phyloP scores from a whole-genome alignment of 2,329 filamentous ascomycete genomes.

The Didymella sp. region DNA sequence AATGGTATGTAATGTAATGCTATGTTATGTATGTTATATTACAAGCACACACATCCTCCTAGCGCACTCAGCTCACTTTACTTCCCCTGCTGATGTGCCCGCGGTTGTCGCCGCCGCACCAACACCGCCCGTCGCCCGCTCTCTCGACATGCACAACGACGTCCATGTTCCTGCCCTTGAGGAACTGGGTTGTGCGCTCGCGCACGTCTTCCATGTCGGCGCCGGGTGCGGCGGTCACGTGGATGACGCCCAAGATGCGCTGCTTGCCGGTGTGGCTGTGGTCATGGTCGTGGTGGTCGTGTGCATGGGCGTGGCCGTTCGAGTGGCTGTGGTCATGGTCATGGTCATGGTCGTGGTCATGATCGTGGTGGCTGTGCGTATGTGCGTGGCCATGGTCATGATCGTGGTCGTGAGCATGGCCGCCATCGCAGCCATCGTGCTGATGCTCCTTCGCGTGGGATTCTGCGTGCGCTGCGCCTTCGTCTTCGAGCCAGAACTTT shows the following conservation, averaged over 20 bases:
- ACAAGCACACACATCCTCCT: too few relatives aligned
- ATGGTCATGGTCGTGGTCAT: slow-evolving; percentile 37
- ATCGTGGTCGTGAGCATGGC: slow-evolving; percentile 36
- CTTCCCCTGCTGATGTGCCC: too few relatives aligned
- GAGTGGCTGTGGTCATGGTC: slow-evolving; percentile 35
- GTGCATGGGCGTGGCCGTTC: slow-evolving; percentile 47
- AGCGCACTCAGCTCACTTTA: slow-evolving; percentile 30
- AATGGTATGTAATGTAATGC: too few relatives aligned
- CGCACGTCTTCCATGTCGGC: slow-evolving; percentile 84
- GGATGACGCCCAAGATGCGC: slow-evolving; percentile 80
- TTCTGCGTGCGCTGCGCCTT: slow-evolving; percentile 52
- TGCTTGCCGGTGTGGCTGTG: slow-evolving; percentile 48
- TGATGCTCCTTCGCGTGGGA: slow-evolving; percentile 52
- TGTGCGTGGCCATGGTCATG: slow-evolving; percentile 45
- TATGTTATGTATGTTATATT: too few relatives aligned
- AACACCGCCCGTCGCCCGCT: slow-evolving; percentile 74
- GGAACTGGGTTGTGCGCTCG: slow-evolving; percentile 74
- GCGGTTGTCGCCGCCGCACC: slow-evolving; percentile 64
- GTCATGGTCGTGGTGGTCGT: slow-evolving; percentile 41
- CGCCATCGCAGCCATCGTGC: slow-evolving; percentile 33
- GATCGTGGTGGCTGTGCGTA: slow-evolving; percentile 47
- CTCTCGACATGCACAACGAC: slow-evolving; percentile 87
- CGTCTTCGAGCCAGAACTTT: slow-evolving; percentile 90
- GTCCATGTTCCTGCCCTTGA: slow-evolving; percentile 75
- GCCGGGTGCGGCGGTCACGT: slow-evolving; percentile 76